phyloP scores from a whole-genome alignment of 1,139 yeast species.

The Diutina ranongensis region DNA sequence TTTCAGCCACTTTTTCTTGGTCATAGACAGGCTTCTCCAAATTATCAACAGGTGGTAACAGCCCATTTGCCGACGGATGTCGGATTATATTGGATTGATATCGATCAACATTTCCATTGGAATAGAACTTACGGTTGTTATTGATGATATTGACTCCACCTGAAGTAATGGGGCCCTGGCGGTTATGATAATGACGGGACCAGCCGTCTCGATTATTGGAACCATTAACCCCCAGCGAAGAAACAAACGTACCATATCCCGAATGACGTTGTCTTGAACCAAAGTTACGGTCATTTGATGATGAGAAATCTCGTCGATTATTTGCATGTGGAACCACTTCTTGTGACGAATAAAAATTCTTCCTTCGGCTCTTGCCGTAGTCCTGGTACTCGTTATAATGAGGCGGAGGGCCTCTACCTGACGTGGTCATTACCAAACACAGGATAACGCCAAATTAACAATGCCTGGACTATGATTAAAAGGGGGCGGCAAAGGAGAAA shows the following conservation, averaged over 20 bases:
- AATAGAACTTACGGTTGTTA: neutral
- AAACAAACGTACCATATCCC: neutral
- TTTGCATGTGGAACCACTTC: neutral
- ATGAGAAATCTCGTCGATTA: neutral
- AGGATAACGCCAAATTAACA: neutral
- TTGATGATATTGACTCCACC: neutral
- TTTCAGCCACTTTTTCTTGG: too few relatives aligned
- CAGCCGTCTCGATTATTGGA: neutral
- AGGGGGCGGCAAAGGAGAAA: neutral
- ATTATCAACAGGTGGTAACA: too few relatives aligned
- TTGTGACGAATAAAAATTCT: neutral
- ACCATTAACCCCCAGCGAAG: neutral
- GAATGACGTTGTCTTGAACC: neutral
- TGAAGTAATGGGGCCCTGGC: neutral
- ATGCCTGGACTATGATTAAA: neutral
- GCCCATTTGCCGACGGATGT: too few relatives aligned
- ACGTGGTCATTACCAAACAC: neutral
- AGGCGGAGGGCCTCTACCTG: conserved; percentile 6
- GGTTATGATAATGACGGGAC: neutral
- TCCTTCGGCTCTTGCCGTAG: conserved; percentile 6
- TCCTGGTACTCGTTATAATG: conserved; percentile 5
- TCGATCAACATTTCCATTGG: neutral
- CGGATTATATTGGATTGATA: neutral
- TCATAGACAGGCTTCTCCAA: too few relatives aligned
- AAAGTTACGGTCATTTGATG: neutral